phyloP scores from a whole-genome alignment of 805 yeast genomes.

The Kuraishia floccosa region DNA sequence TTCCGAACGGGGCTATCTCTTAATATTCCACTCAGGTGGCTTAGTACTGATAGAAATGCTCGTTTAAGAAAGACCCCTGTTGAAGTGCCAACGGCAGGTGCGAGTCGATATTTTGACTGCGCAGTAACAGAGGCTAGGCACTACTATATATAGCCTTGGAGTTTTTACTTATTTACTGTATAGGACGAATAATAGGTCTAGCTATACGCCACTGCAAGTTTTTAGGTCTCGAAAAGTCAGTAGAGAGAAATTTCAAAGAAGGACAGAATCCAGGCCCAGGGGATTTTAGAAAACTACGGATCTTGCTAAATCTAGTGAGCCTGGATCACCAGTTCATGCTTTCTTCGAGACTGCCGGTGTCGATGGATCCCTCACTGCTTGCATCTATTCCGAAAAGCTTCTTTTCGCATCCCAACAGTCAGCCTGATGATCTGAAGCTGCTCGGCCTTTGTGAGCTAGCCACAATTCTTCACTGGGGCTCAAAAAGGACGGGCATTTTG shows the following conservation, averaged over 20 bases:
- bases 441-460: conserved; percentile 9
- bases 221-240: not conserved
- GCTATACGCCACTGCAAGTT: not conserved
- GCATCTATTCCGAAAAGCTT: conserved; percentile 6
- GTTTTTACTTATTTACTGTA: too few relatives aligned
- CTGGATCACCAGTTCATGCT: conserved; percentile 8
- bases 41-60: too few relatives aligned
- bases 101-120: too few relatives aligned
- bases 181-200: not conserved
- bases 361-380: conserved; percentile 8
- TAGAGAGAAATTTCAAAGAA: not conserved
- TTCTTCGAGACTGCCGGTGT: conserved; percentile 8
- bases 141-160: too few relatives aligned
- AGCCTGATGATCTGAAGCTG: conserved; percentile 7
- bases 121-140: too few relatives aligned
- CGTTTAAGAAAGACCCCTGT: too few relatives aligned
- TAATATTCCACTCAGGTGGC: too few relatives aligned
- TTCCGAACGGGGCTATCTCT: too few relatives aligned
- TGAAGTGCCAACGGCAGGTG: too few relatives aligned
- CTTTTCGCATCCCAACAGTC: conserved; percentile 4
- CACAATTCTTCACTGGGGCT: conserved; percentile 6
- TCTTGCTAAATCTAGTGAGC: conserved; percentile 7
- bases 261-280: conserved; percentile 4
- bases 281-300: conserved; percentile 6
- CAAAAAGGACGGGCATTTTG: conserved; percentile 3